Conservation (phyloP, 305 asterid genomes). For the Fraxinus ornus region DNA sequence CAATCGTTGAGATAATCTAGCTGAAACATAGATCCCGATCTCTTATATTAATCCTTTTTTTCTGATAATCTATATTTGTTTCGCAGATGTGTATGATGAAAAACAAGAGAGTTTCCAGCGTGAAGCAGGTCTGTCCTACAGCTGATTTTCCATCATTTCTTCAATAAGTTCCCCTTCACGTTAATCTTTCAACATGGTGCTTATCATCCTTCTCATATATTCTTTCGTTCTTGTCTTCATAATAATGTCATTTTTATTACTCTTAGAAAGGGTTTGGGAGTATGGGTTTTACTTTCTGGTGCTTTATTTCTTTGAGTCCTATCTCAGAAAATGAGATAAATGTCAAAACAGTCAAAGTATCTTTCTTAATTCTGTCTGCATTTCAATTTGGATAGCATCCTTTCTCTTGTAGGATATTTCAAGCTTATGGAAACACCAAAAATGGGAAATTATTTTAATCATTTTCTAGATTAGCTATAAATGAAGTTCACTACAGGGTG, state of each 20-base stretch:
- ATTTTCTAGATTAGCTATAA: neutral
- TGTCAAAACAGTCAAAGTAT: neutral
- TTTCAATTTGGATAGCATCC: neutral
- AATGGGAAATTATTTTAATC: neutral
- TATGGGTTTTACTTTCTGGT: neutral
- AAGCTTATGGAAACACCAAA: neutral
- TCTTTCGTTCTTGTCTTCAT: conserved; percentile 9
- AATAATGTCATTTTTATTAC: neutral
- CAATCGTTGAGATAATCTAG: conserved; percentile 11
- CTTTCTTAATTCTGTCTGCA: neutral
- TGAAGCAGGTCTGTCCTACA: conserved; percentile 74
- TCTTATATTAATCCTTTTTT: conserved; percentile 2
- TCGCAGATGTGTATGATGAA: conserved; percentile 88
- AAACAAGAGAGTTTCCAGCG: conserved; percentile 78
- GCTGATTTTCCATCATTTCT: conserved; percentile 15
- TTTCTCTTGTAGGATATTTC: neutral
- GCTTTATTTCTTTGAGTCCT: neutral
- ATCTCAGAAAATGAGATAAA: neutral
- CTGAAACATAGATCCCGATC: conserved; percentile 13
- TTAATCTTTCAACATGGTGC: neutral
- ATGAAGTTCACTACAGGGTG: neutral
- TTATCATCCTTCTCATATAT: conserved; percentile 9
- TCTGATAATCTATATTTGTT: conserved; percentile 4
- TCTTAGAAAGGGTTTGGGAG: neutral
- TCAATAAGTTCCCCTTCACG: neutral